phyloP scores from a whole-genome alignment of 805 yeast genomes.

The Tetrapisispora iriomotensis region DNA sequence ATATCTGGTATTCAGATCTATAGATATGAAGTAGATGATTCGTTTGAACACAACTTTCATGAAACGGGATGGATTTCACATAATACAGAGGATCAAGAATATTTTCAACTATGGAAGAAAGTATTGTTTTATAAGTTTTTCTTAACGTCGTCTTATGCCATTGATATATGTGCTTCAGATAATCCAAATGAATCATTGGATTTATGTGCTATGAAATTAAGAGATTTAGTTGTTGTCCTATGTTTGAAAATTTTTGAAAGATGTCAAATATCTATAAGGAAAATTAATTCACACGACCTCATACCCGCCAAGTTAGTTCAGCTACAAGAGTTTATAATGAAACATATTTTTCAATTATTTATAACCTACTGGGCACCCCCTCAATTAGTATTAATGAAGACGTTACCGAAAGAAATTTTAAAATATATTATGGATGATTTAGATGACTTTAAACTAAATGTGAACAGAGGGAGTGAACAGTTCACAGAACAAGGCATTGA shows the following conservation, averaged over 20 bases:
- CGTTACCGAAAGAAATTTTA: constrained; percentile 32
- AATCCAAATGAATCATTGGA: constrained; percentile 18
- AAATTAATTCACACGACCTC: not conserved
- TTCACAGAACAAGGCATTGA: constrained; percentile 9
- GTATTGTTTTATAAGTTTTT: constrained; percentile 22
- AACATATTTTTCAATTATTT: constrained; percentile 29
- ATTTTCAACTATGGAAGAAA: constrained; percentile 19
- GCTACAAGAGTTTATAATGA: constrained; percentile 15
- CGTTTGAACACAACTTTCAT: constrained; percentile 3
- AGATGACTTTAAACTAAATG: not conserved
- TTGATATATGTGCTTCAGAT: constrained; percentile 17
- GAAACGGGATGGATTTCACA: constrained; percentile 15
- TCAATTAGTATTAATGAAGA: constrained; percentile 33
- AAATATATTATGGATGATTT: not conserved
- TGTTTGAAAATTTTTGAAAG: constrained; percentile 18
- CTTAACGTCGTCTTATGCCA: constrained; percentile 13
- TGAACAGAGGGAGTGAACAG: constrained; percentile 12
- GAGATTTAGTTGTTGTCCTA: constrained; percentile 27
- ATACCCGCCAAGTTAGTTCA: not conserved
- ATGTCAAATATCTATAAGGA: constrained; percentile 10
- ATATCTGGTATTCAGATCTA: constrained; percentile 14
- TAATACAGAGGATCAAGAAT: constrained; percentile 11
- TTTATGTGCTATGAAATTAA: constrained; percentile 23
- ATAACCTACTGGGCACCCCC: constrained; percentile 54
- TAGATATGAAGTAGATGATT: constrained; percentile 21